phyloP scores from a whole-genome alignment of 805 yeast species.

The Zygoascus bituminiphila region DNA sequence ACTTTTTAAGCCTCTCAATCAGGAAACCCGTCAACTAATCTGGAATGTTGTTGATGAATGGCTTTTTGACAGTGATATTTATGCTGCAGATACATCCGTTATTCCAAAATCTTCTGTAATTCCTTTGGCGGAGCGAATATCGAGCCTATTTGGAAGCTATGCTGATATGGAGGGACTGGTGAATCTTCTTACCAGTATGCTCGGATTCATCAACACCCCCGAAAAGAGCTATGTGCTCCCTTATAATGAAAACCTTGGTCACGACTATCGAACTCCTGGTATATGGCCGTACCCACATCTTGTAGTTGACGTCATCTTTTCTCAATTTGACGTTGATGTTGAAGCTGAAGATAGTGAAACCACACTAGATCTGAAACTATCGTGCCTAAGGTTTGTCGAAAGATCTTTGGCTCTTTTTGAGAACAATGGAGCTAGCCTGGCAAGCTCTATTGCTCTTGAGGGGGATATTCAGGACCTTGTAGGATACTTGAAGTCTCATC shows the following conservation, averaged over 20 bases:
- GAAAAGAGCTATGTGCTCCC: constrained; percentile 39
- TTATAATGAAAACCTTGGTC: constrained; percentile 60
- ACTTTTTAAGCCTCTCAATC: constrained; percentile 41
- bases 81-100: constrained; percentile 23
- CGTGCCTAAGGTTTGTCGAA: constrained; percentile 45
- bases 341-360: constrained; percentile 20
- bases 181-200: constrained; percentile 40
- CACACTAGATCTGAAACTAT: constrained; percentile 41
- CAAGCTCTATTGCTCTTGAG: not conserved
- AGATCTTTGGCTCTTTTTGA: constrained; percentile 41
- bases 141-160: constrained; percentile 40
- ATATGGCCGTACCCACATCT: constrained; percentile 76
- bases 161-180: constrained; percentile 56
- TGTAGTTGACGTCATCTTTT: constrained; percentile 51
- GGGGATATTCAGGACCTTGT: constrained; percentile 25
- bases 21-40: constrained; percentile 37
- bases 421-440: not conserved
- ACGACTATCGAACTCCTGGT: constrained; percentile 53
- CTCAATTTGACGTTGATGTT: constrained; percentile 21
- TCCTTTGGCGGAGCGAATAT: constrained; percentile 38
- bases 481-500: constrained; percentile 53
- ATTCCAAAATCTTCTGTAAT: constrained; percentile 20
- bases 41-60: constrained; percentile 70
- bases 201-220: constrained; percentile 22
- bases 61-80: constrained; percentile 40